Conservation (phyloP, 306 rosid species). For the Pachyrhizus erosus region DNA sequence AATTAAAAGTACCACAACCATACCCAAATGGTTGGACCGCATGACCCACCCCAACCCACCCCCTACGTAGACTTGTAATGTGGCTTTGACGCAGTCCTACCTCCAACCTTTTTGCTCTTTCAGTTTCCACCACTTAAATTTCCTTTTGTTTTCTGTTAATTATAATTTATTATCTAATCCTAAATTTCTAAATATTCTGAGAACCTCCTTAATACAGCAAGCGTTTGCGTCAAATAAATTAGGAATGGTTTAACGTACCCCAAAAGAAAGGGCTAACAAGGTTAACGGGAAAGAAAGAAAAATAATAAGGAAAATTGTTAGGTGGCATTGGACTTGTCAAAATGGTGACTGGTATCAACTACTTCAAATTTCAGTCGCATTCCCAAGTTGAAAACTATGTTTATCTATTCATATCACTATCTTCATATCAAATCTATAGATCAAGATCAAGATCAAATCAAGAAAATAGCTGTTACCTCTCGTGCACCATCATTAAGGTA, state of each 20-base stretch:
- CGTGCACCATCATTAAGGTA: conserved; percentile 6
- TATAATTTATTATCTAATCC: background rate
- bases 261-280: background rate
- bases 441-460: conserved; percentile 17
- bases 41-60: conserved; percentile 23
- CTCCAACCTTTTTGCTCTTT: background rate
- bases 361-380: conserved; percentile 31
- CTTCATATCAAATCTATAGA: conserved; percentile 30
- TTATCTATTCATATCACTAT: conserved; percentile 40
- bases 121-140: background rate
- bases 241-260: background rate
- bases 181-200: background rate
- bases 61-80: conserved; percentile 22
- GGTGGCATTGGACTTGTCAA: conserved; percentile 53
- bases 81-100: conserved; percentile 33
- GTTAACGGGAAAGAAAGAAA: background rate
- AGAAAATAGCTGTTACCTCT: conserved; percentile 12
- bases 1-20: background rate
- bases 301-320: background rate
- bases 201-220: background rate
- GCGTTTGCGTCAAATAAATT: background rate
- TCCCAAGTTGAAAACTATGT: conserved; percentile 36
- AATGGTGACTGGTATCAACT: conserved; percentile 43
- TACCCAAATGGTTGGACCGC: conserved; percentile 5
- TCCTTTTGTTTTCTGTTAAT: background rate